phyloP scores from a whole-genome alignment of 495 filamentous ascomycete species.

The Podospora pseudocomata region DNA sequence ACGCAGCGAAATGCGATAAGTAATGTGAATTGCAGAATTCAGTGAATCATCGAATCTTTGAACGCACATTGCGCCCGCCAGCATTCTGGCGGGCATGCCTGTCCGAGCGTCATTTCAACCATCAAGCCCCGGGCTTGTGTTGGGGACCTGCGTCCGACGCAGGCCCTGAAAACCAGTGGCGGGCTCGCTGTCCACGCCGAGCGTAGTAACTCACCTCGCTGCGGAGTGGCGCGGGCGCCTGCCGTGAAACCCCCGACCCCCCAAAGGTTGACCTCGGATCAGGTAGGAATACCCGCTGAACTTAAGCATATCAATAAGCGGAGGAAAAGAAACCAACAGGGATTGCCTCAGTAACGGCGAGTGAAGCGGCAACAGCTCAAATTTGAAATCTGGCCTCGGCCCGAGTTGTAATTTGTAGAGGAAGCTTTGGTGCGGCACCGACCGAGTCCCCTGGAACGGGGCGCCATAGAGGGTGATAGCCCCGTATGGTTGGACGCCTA shows the following conservation, averaged over 20 bases:
- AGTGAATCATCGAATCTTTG: constrained; percentile 73
- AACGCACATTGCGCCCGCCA: constrained; percentile 65
- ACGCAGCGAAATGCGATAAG: constrained; percentile 70
- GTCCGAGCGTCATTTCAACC: constrained; percentile 25
- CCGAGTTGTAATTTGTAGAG: constrained; percentile 68
- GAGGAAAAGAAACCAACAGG: constrained; percentile 71
- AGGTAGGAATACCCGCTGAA: constrained; percentile 68
- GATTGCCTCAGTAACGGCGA: constrained; percentile 68
- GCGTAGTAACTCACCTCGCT: constrained; percentile 43
- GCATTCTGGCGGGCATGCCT: constrained; percentile 52
- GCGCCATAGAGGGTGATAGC: constrained; percentile 57
- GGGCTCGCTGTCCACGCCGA: constrained; percentile 38
- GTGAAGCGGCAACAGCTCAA: constrained; percentile 69
- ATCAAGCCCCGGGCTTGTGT: constrained; percentile 49
- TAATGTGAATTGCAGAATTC: constrained; percentile 73
- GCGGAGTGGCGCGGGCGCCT: constrained; percentile 7
- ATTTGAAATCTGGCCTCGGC: constrained; percentile 63
- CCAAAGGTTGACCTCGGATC: constrained; percentile 58
- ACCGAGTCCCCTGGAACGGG: constrained; percentile 61
- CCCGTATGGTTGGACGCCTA: constrained; percentile 31
- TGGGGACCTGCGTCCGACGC: constrained; percentile 38
- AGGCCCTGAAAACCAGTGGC: constrained; percentile 47
- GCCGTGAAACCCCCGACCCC: constrained; percentile 24
- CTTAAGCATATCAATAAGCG: constrained; percentile 76
- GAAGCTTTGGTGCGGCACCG: constrained; percentile 53